phyloP scores from a whole-genome alignment of 495 filamentous ascomycete genomes.

The Xylaria palmicola region DNA sequence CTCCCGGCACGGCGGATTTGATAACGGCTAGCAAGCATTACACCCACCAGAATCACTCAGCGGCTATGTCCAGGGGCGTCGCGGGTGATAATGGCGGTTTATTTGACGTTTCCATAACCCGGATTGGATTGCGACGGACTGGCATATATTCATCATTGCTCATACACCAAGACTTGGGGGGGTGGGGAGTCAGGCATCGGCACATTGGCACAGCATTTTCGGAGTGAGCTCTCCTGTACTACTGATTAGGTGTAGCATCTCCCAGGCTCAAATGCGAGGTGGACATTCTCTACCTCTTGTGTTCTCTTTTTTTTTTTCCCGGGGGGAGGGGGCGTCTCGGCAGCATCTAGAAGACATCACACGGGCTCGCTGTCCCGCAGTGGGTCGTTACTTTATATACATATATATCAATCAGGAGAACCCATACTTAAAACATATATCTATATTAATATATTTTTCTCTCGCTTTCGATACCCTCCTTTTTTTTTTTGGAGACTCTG shows the following conservation, averaged over 20 bases:
- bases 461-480: background rate
- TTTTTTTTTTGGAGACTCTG: too few relatives aligned
- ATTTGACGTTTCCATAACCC: slow-evolving; percentile 7
- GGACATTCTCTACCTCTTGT: too few relatives aligned
- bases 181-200: slow-evolving; percentile 2
- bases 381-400: too few relatives aligned
- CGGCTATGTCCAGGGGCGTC: background rate
- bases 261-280: background rate
- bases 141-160: slow-evolving; percentile 10
- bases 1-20: background rate
- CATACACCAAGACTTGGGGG: slow-evolving; percentile 7
- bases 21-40: background rate
- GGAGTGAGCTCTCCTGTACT: background rate
- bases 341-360: background rate
- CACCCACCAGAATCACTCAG: background rate
- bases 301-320: background rate
- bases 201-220: slow-evolving; percentile 12
- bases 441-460: slow-evolving; percentile 1
- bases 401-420: slow-evolving; percentile 1
- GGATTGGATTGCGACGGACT: slow-evolving; percentile 10
- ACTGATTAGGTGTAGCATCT: background rate
- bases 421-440: background rate
- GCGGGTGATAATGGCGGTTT: background rate
- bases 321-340: slow-evolving; percentile 8
- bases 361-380: background rate